These are phyloP conservation scores for Psophocarpus tetragonolobus DNA, from an alignment of 306 rosid species.

Conservation along the genomic window DNA sequence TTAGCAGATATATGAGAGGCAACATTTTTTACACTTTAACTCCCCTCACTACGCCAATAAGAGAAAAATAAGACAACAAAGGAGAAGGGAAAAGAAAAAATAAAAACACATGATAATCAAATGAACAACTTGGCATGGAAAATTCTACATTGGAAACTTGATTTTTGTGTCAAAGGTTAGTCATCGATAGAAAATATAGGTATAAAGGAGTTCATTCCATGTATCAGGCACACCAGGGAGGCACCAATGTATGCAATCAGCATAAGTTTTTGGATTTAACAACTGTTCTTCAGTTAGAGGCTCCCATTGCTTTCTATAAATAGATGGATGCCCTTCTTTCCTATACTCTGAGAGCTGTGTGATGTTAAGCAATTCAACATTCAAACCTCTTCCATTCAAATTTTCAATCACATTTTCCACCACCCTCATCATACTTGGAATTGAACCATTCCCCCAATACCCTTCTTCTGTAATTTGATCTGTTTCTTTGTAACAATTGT, in stretches of 20 bases:
- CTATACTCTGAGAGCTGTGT: constrained; percentile 89
- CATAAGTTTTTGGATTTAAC: constrained; percentile 63
- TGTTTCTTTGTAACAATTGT: constrained; percentile 69
- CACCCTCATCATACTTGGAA: constrained; percentile 65
- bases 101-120: not conserved
- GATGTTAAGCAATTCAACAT: constrained; percentile 70
- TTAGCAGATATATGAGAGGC: not conserved
- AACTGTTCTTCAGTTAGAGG: constrained; percentile 47
- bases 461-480: constrained; percentile 52
- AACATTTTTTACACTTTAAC: constrained; percentile 26
- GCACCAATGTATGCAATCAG: constrained; percentile 97
- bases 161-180: not conserved
- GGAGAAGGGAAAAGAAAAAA: not conserved
- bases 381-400: constrained; percentile 61
- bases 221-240: constrained; percentile 91
- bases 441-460: constrained; percentile 61
- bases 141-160: not conserved
- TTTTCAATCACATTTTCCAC: constrained; percentile 57
- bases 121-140: constrained; percentile 3
- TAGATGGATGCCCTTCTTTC: constrained; percentile 85
- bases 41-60: not conserved
- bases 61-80: not conserved
- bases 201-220: constrained; percentile 82
- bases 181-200: constrained; percentile 52
- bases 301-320: constrained; percentile 91